phyloP scores from a whole-genome alignment of 176 grass and related monocot genomes.

The Triticum urartu region DNA sequence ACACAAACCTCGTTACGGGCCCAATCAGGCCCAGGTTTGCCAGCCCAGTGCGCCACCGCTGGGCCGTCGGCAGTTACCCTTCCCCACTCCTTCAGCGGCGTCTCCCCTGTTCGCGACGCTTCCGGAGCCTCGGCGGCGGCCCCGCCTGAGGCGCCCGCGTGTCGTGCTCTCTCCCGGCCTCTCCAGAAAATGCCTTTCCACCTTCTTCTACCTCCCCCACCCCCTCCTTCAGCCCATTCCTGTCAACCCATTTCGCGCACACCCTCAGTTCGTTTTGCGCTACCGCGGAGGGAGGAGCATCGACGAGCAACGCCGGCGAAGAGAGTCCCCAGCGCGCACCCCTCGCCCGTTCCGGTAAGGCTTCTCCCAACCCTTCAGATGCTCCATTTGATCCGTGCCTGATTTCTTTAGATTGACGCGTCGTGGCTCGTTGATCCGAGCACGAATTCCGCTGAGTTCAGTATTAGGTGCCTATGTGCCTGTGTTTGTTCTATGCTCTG shows the following conservation, averaged over 20 bases:
- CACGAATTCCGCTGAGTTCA: not conserved
- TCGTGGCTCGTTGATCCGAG: too few relatives aligned
- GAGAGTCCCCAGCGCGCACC: not conserved
- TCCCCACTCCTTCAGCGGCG: not conserved
- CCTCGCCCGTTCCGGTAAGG: constrained; percentile 6
- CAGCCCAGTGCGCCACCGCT: not conserved
- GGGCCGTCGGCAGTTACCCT: not conserved
- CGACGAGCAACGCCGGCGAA: not conserved
- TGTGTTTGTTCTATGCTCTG: not conserved
- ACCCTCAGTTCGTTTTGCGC: not conserved
- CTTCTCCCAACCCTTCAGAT: not conserved
- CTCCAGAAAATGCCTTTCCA: constrained; percentile 38
- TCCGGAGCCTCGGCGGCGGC: constrained; percentile 17
- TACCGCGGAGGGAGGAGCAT: not conserved
- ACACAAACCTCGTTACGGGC: too few relatives aligned
- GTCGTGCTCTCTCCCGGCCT: constrained; percentile 26
- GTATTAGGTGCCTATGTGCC: not conserved
- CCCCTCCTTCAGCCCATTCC: not conserved
- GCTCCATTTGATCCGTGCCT: not conserved
- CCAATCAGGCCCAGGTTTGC: not conserved
- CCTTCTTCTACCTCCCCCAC: constrained; percentile 12
- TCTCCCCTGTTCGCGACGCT: constrained; percentile 34
- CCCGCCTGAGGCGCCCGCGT: not conserved
- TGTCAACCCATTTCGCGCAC: not conserved
- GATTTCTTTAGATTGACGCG: not conserved